phyloP scores from a whole-genome alignment of 805 yeast genomes.

The Spathaspora passalidarum region DNA sequence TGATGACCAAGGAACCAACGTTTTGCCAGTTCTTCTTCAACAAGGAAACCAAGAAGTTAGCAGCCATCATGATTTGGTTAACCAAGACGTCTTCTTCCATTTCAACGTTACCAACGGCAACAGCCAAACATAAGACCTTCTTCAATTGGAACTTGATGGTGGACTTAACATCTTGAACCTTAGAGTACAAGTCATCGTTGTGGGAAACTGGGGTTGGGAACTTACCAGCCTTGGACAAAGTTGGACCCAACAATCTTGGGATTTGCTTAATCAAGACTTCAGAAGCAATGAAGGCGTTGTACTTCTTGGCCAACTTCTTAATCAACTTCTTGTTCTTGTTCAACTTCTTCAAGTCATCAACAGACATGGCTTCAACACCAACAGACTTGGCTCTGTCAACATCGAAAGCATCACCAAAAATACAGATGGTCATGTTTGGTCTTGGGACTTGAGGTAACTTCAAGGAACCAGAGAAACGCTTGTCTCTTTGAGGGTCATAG shows the following conservation, averaged over 20 bases:
- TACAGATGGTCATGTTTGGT: slow-evolving; percentile 99
- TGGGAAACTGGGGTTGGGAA: slow-evolving; percentile 99
- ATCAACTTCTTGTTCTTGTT: slow-evolving; percentile 99
- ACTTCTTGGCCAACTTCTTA: slow-evolving; percentile 99
- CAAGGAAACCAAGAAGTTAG: slow-evolving; percentile 98
- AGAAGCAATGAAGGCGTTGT: slow-evolving; percentile 99
- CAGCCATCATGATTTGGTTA: slow-evolving; percentile 97
- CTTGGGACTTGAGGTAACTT: slow-evolving; percentile 99
- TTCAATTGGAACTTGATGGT: slow-evolving; percentile 99
- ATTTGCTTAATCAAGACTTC: slow-evolving; percentile 99
- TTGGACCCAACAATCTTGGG: slow-evolving; percentile 99
- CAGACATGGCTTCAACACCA: slow-evolving; percentile 99
- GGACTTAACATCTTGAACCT: slow-evolving; percentile 96
- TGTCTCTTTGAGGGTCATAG: slow-evolving; percentile 99
- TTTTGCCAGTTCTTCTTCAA: slow-evolving; percentile 99
- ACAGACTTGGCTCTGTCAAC: slow-evolving; percentile 99
- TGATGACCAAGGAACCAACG: slow-evolving; percentile 98
- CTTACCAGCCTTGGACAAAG: slow-evolving; percentile 99
- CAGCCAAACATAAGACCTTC: slow-evolving; percentile 99
- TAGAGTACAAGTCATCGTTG: slow-evolving; percentile 94
- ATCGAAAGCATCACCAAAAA: slow-evolving; percentile 99
- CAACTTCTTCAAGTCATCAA: slow-evolving; percentile 98
- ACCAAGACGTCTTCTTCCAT: slow-evolving; percentile 96
- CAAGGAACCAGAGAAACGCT: slow-evolving; percentile 99
- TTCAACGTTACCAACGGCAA: slow-evolving; percentile 99